These are phyloP conservation scores for Wickerhamiella allomyrinae DNA, from an alignment of 805 yeast species.

Conservation along the genomic window DNA sequence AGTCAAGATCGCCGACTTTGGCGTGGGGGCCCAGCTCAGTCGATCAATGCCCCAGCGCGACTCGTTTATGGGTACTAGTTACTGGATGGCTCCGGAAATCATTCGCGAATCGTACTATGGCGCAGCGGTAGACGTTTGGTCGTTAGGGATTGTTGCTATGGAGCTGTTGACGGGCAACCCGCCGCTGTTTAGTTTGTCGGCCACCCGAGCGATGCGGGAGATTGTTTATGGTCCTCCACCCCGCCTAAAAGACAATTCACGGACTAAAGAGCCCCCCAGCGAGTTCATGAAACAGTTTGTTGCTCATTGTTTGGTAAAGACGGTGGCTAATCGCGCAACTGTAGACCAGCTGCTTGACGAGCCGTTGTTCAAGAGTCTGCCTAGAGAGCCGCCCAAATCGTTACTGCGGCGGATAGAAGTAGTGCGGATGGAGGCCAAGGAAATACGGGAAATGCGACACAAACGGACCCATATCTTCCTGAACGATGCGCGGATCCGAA, in stretches of 20 bases:
- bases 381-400: background rate
- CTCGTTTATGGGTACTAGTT: constrained; percentile 91
- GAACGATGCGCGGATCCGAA: no score
- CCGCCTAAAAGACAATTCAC: constrained; percentile 10
- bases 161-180: constrained; percentile 83
- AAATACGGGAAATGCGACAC: no score
- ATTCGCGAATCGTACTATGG: constrained; percentile 71
- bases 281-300: constrained; percentile 1
- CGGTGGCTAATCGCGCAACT: background rate
- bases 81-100: constrained; percentile 91
- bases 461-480: no score
- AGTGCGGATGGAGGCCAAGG: no score
- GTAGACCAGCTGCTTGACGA: background rate
- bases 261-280: background rate
- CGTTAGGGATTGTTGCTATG: constrained; percentile 73
- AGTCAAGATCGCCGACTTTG: constrained; percentile 82
- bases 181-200: constrained; percentile 66
- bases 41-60: constrained; percentile 56
- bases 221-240: constrained; percentile 62
- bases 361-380: background rate
- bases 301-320: background rate
- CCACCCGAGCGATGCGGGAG: constrained; percentile 61
- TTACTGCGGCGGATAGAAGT: background rate
- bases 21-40: constrained; percentile 79
- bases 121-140: constrained; percentile 77